Base-by-base conservation (phyloP, 371 early-diverging fungal genomes). In the Nosema granulosis region DNA sequence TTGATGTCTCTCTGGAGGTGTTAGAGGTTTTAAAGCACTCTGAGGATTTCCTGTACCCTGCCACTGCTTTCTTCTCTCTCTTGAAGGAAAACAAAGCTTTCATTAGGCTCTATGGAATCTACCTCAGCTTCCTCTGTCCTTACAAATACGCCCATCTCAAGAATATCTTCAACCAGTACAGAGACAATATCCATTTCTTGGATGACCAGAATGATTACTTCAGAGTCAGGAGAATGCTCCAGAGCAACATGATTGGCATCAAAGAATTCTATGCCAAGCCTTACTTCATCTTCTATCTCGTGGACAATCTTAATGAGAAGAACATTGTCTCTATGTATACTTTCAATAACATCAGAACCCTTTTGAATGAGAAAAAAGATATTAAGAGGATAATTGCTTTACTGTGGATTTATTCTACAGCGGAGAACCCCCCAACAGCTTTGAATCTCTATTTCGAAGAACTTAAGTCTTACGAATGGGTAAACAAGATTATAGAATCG, bases 101-200 rank as follows among this genome's bases (percentile, higher is more conserved):
- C 62, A 28, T 74, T 9, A 75, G 67, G 38, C 66, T 24, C 22
- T 78, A 75, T 51, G 65, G 66, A 18, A 57, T 75, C 18, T 75
- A 78, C 34, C 56, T 81, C 34, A 54, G 57, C 26, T 75, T 58
- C 37, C 28, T 74, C 22, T 74, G 75, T 49, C 80, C 80, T 18
- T 24, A 57, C 18, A 56, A 68, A 16, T 81, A 34, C 52, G 61
- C 71, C 9, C 34, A 59, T 67, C 34, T 81, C 18, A 81, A 78
- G 52, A 81, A 81, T 69, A 37, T 81, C n/a, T 77, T 81, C 37
- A 75, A 74, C 49, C 35, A 31, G 29, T 43, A 18, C 29, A 71
- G 77, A 37, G 75, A 74, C 49, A 32, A 67, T 16, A 56, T 74
- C 35, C 22, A 35, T 22, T 58, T 52, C 38, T 24, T 65, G n/a